Percentiles rank a stretch among this genome's conserved stretches.
phyloP scores from a whole-genome alignment of 176 grass and related monocot species.

The Zoysia japonica region DNA sequence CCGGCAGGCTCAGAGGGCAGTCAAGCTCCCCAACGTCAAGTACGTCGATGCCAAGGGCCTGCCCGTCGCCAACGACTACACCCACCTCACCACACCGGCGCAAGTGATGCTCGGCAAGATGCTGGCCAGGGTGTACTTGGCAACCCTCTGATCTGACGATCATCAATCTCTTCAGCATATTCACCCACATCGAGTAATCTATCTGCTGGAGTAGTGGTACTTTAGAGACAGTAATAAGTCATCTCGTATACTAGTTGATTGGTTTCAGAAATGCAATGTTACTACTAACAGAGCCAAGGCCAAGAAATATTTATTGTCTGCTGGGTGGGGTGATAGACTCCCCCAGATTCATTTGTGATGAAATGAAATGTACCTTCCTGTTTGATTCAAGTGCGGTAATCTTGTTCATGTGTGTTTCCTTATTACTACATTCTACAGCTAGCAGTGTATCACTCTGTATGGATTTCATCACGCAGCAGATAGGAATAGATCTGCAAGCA shows the following conservation, averaged over 20 bases:
- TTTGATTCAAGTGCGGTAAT: too few species aligned
- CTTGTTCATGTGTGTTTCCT: too few species aligned
- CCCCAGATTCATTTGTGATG: not conserved
- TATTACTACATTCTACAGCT: too few species aligned
- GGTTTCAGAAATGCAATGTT: too few species aligned
- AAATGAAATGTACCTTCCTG: not conserved
- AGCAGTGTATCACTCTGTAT: too few species aligned
- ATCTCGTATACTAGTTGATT: too few species aligned
- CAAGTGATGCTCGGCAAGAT: constrained; percentile 68
- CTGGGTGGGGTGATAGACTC: not conserved
- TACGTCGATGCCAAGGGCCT: constrained; percentile 83
- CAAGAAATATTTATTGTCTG: not conserved
- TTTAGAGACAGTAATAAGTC: too few species aligned
- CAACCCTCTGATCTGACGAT: not conserved
- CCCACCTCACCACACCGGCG: constrained; percentile 71
- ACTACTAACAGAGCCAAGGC: too few species aligned
- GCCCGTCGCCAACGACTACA: constrained; percentile 55
- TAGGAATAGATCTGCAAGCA: too few species aligned
- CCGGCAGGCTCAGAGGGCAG: constrained; percentile 55
- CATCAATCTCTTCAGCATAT: not conserved
- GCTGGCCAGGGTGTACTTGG: constrained; percentile 59
- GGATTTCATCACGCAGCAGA: too few species aligned
- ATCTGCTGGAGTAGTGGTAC: too few species aligned
- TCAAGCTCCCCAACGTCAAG: constrained; percentile 45
- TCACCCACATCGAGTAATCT: too few species aligned